These are phyloP conservation scores for Candida pseudocylindracea DNA, from an alignment of 1,139 yeast genomes.

Conservation along the genomic window DNA sequence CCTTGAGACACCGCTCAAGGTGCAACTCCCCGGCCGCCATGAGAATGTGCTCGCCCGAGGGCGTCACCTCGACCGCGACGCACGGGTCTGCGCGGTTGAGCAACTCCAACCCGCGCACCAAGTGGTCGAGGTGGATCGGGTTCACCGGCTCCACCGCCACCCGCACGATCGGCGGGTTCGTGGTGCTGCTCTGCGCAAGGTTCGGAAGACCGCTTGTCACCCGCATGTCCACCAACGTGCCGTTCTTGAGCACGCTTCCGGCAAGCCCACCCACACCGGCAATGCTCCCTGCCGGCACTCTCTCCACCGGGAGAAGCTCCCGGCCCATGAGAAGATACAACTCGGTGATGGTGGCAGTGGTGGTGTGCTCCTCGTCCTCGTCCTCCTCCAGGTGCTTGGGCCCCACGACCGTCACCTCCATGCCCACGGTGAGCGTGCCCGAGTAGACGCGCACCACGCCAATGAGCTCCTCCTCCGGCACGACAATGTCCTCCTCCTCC, in stretches of 20 bases:
- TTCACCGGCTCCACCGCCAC: slow-evolving; percentile 89
- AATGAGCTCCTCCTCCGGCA: slow-evolving; percentile 36
- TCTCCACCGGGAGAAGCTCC: slow-evolving; percentile 53
- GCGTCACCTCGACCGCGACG: slow-evolving; percentile 67
- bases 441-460: slow-evolving; percentile 83
- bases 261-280: slow-evolving; percentile 90
- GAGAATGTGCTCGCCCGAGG: slow-evolving; percentile 75
- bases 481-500: slow-evolving; percentile 21
- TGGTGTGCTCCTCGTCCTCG: slow-evolving; percentile 21
- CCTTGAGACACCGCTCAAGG: slow-evolving; percentile 76
- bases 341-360: slow-evolving; percentile 24
- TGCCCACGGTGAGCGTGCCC: slow-evolving; percentile 62
- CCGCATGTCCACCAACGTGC: slow-evolving; percentile 32
- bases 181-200: slow-evolving; percentile 45
- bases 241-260: slow-evolving; percentile 63
- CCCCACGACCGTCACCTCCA: slow-evolving; percentile 50
- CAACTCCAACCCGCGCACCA: slow-evolving; percentile 60
- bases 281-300: slow-evolving; percentile 87
- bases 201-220: slow-evolving; percentile 37
- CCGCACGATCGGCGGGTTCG: slow-evolving; percentile 65
- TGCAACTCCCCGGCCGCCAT: slow-evolving; percentile 95
- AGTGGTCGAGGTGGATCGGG: slow-evolving; percentile 53
- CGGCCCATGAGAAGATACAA: slow-evolving; percentile 82
- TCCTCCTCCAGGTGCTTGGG: slow-evolving; percentile 47
- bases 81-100: slow-evolving; percentile 86